Base-by-base conservation (phyloP, 208 protist genomes). In the Phytomonas serpens region DNA sequence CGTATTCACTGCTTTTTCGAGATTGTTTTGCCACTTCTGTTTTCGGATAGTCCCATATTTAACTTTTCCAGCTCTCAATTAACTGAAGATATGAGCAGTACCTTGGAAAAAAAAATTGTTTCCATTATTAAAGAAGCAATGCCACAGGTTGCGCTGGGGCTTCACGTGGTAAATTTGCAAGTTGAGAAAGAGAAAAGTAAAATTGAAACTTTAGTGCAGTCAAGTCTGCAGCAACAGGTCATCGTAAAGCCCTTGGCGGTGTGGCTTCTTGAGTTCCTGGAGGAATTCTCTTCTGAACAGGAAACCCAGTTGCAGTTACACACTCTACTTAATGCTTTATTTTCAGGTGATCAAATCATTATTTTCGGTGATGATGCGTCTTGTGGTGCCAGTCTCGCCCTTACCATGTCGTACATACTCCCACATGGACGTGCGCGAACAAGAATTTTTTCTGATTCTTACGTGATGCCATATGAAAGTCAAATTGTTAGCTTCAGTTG, bases 261-360 rank as follows among this genome's bases (percentile, higher is more conserved):
- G n/a, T 90, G 84, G 87, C 78, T 93, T 63, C 69, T 84, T 16
- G 71, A 88, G 52, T 80, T 82, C 74, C 34, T 86, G 11, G 51
- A 74, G n/a, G 69, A 69, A 9, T 23, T 32, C 5, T n/a, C 68
- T 57, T 71, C 30, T 14, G 36, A 31, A 16, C 33, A 63, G 3
- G 38, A 68, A 32, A 31, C 33, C 11, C 30, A 67, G n/a, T 23
- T 42, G 29, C 69, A 78, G 27, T 70, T 80, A 19, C 69, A 83
- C n/a, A n/a, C 61, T 23, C 75, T 95, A 69, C 61, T 95, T 40
- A 27, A 69, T 29, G 81, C 84, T 10, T 77, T 95, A 9, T 88
- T 93, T n/a, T 75, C 67, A 42, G 90, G 90, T 0, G 86, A 86
- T 31, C 90, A 95, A 75, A 84, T 95, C 64, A 4, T 92, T 32